These are phyloP conservation scores for Chaetomium tenue DNA, from an alignment of 495 filamentous ascomycete species.

Conservation along the genomic window DNA sequence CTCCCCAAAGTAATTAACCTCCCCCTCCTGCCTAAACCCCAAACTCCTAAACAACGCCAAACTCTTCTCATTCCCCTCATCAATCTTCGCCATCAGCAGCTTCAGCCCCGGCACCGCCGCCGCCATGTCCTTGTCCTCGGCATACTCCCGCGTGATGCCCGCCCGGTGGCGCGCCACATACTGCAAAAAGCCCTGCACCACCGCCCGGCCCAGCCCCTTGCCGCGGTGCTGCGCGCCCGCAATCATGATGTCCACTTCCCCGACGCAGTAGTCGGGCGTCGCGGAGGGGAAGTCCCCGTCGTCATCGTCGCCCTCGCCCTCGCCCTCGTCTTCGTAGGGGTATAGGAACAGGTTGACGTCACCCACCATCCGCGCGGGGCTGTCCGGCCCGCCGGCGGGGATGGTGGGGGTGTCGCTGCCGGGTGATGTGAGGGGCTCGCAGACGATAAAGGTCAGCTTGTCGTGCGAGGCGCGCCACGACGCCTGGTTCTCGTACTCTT, in stretches of 20 bases:
- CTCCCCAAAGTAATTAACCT: constrained; percentile 53
- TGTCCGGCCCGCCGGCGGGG: constrained; percentile 48
- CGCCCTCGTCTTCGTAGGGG: constrained; percentile 35
- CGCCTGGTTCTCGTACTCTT: constrained; percentile 83
- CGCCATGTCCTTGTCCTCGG: constrained; percentile 17
- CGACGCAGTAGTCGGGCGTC: constrained; percentile 44
- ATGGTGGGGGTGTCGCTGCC: constrained; percentile 24
- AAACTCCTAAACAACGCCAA: constrained; percentile 46
- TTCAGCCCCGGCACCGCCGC: constrained; percentile 26
- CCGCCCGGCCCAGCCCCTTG: constrained; percentile 62
- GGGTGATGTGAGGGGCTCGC: constrained; percentile 39
- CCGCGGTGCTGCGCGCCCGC: constrained; percentile 58
- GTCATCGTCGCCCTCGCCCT: constrained; percentile 25
- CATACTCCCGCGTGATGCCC: constrained; percentile 61
- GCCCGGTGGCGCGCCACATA: constrained; percentile 56
- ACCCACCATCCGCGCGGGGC: constrained; percentile 64
- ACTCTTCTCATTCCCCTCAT: constrained; percentile 40
- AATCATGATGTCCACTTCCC: constrained; percentile 90
- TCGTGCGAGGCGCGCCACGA: constrained; percentile 75
- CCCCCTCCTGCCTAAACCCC: constrained; percentile 47
- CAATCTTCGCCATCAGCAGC: constrained; percentile 49
- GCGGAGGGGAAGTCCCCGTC: constrained; percentile 21
- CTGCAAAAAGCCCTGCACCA: constrained; percentile 64
- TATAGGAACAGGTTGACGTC: constrained; percentile 85
- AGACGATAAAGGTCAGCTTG: constrained; percentile 73